Conservation (phyloP, 768 basidiomycete genomes). For the Psilocybe cubensis region DNA sequence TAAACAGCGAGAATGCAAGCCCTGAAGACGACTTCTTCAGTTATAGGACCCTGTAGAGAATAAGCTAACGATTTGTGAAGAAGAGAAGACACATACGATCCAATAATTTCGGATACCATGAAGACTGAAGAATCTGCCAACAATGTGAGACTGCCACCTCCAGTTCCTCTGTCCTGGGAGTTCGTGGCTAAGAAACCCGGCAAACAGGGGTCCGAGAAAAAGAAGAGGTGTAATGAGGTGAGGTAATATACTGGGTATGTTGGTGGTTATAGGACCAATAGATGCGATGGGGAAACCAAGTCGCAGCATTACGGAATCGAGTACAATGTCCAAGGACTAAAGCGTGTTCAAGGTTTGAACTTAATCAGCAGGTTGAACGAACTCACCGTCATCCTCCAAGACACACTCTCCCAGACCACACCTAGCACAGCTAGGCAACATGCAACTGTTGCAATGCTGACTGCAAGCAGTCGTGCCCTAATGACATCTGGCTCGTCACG, state of each 20-base stretch:
- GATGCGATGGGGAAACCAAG: conserved; percentile 40
- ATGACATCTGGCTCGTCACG: conserved; percentile 88
- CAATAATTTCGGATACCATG: conserved; percentile 74
- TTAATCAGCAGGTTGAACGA: background rate
- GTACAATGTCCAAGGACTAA: conserved; percentile 13
- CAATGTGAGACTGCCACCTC: conserved; percentile 43
- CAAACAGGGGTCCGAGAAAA: conserved; percentile 80
- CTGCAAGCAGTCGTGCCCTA: conserved; percentile 73
- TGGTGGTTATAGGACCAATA: background rate
- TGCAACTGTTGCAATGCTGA: conserved; percentile 59
- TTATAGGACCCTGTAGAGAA: conserved; percentile 61
- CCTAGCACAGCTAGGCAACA: conserved; percentile 57
- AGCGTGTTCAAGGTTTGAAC: conserved; percentile 19
- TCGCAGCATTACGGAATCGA: conserved; percentile 35
- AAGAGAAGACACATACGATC: conserved; percentile 13
- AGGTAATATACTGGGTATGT: conserved; percentile 35
- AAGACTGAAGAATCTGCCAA: conserved; percentile 48
- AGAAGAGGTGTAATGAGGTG: conserved; percentile 74
- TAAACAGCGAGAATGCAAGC: conserved; percentile 81
- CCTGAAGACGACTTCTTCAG: conserved; percentile 92
- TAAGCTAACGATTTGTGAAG: too few relatives aligned
- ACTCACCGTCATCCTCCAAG: conserved; percentile 24
- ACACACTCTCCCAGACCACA: conserved; percentile 38
- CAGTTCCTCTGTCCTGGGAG: conserved; percentile 62
- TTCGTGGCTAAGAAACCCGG: conserved; percentile 41